Base-by-base conservation (phyloP, 805 yeast species). In the Candida glaebosa region DNA sequence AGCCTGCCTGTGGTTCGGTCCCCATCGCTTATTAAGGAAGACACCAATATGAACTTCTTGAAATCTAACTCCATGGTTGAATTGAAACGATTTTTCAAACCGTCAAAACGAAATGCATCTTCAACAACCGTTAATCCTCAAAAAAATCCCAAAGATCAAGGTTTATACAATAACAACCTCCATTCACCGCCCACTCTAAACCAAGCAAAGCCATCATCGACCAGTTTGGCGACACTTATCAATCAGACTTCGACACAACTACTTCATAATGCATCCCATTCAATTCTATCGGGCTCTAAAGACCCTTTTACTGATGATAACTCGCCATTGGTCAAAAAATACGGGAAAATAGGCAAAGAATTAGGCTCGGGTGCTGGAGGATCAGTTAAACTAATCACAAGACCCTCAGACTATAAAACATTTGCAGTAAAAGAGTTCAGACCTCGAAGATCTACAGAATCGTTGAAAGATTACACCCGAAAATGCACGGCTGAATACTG, bases 331-430 rank as follows among this genome's bases (percentile, higher is more conserved):
- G 78, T 84, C 31, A 87, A 84, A 55, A 70, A 89, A 50, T 89
- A 88, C 60, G 78, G 84, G 39, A 85, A 82, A 58, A 81, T 84
- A 41, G 96, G 96, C 40, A 91, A 88, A 47, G 85, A 79, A 44
- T 71, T 90, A 37, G 97, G 96, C 41, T 93, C 93, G 16, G 97
- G 97, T 40, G 96, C 96, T 2, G 97, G 97, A 38, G 97, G 97
- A 3, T 76, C 84, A 12, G 97, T 90, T 25, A 80, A 81, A 53
- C 69, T 89, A 37, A 83, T 87, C 35, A 81, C 73, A 39, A 67
- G 96, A 50, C 63, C 76, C 3, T 62, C 76, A 2, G 96, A 89
- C 63, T 66, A 70, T 22, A 76, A 80, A 52, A 76, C 86, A 2
- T 89, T 87, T 70, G 97, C 97, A 0, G 96, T 90, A 18, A 90